Conservation (phyloP, 2,329 filamentous ascomycete genomes). For the Fusarium oxysporum region DNA sequence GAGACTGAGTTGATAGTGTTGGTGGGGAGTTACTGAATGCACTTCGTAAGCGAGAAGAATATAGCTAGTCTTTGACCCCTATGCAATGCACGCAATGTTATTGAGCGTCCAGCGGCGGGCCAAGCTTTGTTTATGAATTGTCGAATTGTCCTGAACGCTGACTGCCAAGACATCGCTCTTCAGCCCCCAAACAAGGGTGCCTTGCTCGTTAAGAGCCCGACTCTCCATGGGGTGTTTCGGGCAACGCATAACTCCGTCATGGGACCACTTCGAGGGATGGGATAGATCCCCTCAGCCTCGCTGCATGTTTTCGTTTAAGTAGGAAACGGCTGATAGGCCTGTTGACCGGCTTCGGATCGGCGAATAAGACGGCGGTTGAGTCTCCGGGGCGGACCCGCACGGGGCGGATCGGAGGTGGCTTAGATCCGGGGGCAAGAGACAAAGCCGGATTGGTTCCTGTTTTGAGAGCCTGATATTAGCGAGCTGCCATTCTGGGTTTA, state of each 20-base stretch:
- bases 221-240: neutral
- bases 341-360: slow-evolving; percentile 11
- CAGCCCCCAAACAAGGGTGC: slow-evolving; percentile 27
- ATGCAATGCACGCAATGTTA: neutral
- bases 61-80: neutral
- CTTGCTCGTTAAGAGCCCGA: slow-evolving; percentile 16
- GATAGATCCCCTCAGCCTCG: slow-evolving; percentile 14
- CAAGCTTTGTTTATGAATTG: slow-evolving; percentile 30
- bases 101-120: slow-evolving; percentile 19
- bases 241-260: slow-evolving; percentile 11
- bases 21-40: neutral
- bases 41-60: slow-evolving; percentile 7
- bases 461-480: neutral
- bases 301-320: slow-evolving; percentile 15
- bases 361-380: slow-evolving; percentile 31
- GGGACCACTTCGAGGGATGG: neutral
- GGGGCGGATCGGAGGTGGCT: slow-evolving; percentile 41
- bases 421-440: slow-evolving; percentile 29
- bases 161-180: slow-evolving; percentile 27
- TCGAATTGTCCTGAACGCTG: slow-evolving; percentile 23
- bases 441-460: neutral
- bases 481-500: slow-evolving; percentile 34
- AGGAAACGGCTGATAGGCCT: slow-evolving; percentile 9
- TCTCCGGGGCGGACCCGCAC: slow-evolving; percentile 24
- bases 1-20: neutral